Conservation (phyloP, 768 basidiomycete genomes). For the Gymnopilus junonius region DNA sequence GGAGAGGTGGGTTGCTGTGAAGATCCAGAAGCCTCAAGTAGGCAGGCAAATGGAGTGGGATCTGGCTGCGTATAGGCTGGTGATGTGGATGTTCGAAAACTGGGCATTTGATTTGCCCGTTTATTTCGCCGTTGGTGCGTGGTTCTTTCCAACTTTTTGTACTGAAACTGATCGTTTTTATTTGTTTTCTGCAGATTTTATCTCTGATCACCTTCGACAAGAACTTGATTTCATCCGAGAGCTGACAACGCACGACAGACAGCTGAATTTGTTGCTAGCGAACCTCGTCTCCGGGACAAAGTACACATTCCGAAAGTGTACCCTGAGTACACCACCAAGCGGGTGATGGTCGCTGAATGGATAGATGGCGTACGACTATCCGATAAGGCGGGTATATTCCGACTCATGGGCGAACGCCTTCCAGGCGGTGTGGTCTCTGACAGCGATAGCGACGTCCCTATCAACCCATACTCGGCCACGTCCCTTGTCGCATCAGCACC, state of each 20-base stretch:
- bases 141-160: neutral
- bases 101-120: conserved; percentile 87
- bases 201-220: conserved; percentile 79
- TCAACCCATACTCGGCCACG: conserved; percentile 13
- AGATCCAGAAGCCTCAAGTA: conserved; percentile 91
- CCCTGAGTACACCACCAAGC: conserved; percentile 71
- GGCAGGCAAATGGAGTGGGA: conserved; percentile 88
- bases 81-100: conserved; percentile 81
- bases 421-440: conserved; percentile 1
- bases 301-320: conserved; percentile 84
- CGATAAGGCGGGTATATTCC: conserved; percentile 60
- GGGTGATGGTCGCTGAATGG: conserved; percentile 86
- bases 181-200: conserved; percentile 57
- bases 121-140: conserved; percentile 76
- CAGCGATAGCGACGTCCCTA: conserved; percentile 1
- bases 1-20: conserved; percentile 85
- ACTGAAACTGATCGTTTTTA: neutral
- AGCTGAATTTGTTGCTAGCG: conserved; percentile 65
- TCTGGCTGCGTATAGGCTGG: conserved; percentile 65
- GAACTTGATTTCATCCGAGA: conserved; percentile 83
- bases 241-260: conserved; percentile 78
- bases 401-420: conserved; percentile 57
- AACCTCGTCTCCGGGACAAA: conserved; percentile 68
- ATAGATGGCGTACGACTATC: conserved; percentile 77
- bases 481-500: neutral